Evolutionary conservation across 768 basidiomycete genomes (phyloP).

Genomic region (Chlorophyllum brunneum): DNA sequence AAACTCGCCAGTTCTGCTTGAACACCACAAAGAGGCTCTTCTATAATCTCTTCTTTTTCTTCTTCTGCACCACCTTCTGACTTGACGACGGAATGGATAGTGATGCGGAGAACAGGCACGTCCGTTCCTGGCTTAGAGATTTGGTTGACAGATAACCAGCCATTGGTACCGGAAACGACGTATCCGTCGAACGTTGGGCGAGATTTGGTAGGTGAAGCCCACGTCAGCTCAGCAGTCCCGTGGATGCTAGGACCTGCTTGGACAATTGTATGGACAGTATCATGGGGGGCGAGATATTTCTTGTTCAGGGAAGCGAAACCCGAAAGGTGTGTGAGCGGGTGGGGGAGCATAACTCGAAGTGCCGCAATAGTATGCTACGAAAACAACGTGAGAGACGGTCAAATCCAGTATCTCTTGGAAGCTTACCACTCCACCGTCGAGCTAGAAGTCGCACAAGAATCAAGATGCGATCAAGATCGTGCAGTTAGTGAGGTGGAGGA

Average conservation of each 20-base stretch:
- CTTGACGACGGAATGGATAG: conserved; percentile 34
- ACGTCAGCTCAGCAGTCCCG: conserved; percentile 63
- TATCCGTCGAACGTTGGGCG: conserved; percentile 34
- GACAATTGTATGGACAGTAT: conserved; percentile 65
- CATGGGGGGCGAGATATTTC: conserved; percentile 70
- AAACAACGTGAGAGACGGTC: not conserved
- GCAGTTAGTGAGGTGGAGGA: not conserved
- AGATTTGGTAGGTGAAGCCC: conserved; percentile 48
- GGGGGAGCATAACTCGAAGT: conserved; percentile 56
- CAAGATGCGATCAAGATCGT: not conserved
- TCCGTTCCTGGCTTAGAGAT: conserved; percentile 21
- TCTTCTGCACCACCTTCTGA: conserved; percentile 36
- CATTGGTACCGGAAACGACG: conserved; percentile 59
- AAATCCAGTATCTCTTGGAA: not conserved
- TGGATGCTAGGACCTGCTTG: conserved; percentile 47
- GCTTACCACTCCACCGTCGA: conserved; percentile 77
- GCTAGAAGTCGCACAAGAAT: conserved; percentile 31
- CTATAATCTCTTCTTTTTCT: conserved; percentile 47
- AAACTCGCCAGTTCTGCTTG: conserved; percentile 55
- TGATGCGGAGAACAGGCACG: conserved; percentile 29
- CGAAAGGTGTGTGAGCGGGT: conserved; percentile 50
- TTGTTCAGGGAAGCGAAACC: conserved; percentile 67
- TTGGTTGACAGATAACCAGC: conserved; percentile 50
- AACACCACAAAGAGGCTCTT: conserved; percentile 49
- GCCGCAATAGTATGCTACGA: conserved; percentile 63